Evolutionary conservation across 495 filamentous ascomycete species (phyloP), one percentile per base, ranked within the genome.

Genomic region (Cudoniella acicularis): DNA sequence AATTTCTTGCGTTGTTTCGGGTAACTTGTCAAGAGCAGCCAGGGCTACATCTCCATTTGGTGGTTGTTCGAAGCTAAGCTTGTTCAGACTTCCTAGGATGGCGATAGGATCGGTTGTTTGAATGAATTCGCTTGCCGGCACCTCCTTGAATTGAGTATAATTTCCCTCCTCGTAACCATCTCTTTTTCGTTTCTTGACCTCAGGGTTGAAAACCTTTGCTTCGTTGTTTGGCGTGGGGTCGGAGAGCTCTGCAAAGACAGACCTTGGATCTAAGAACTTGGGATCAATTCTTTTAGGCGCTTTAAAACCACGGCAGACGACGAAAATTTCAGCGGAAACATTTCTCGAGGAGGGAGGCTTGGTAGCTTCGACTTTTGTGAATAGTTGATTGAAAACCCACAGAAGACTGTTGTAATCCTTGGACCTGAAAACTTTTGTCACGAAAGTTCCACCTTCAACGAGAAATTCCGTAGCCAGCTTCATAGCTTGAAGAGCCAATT

Each of bases 381-480:
- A 98, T 2, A 98, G 79, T 71, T 98, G 95, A 66, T 96, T 96
- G 79, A 96, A 95, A 43, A 98, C 93, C 94, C 94, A 99, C 48
- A 97, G 83, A 47, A 99, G 76, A 48, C 89, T 83, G 70, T 97
- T 96, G 79, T 96, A 97, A 70, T 98, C 92, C 67, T 96, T 96
- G n/a, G 90, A 95, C 58, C 94, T 74, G 78, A 99, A 99, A 24
- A 99, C 89, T 69, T 99, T 99, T 46, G 94, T 99, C 51, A 98
- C 91, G 57, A 99, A 99, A 9, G 85, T 92, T 63, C 94, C 94
- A 10, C 92, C 91, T 71, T 93, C 89, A 4, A 83, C 76, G 60
- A 99, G 70, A 66, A 99, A 99, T 63, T 98, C 93, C 0, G 92
- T 96, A 10, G 94, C 94, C 25, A 99, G 77, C 70, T 92, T 96